Evolutionary conservation across 2,329 filamentous ascomycete species (phyloP), one percentile per base, ranked within the genome.

Genomic region (Elsinoe fawcettii): DNA sequence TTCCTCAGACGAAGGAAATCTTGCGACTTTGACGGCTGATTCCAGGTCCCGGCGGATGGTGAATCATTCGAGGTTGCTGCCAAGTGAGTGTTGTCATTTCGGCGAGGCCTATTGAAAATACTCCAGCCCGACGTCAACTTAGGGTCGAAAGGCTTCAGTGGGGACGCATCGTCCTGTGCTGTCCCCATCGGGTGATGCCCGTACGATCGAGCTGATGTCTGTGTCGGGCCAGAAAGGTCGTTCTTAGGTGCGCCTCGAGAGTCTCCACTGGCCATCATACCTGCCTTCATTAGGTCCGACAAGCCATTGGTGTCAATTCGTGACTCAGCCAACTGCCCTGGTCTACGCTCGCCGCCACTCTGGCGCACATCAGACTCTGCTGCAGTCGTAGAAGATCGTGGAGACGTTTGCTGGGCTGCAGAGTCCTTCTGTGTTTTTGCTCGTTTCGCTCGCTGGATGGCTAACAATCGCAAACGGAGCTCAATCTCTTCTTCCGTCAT

Each of bases 121-220:
- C 25, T 56, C 59, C 59, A 61, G 9, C 32, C 49, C 7, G 58
- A 53, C 11, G 57, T 47, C 11, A 59, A n/a, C 5, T 41, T 47
- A 1, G 58, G 58, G 7, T 61, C 57, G 9, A 58, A 60, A 8
- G 59, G 56, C 8, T 16, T 20, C n/a, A 39, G 25, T 2, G 32
- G 30, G 23, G 49, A 53, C 11, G 25, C 18, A 8, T 20, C 20
- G 6, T 5, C 30, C 20, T 22, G 16, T 9, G 14, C 5, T 12
- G n/a, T 16, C 11, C 32, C 49, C n/a, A 7, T 34, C 11, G 5
- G 9, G 27, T 30, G 5, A 30, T 30, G 5, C 27, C 9, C 27
- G 27, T 30, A 5, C 5, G 46, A 16, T 12, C 9, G 44, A 3
- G 8, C 12, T 7, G 44, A 22, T 44, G 4, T 8, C 41, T 20